These are phyloP conservation scores for Raphidocelis subcapitata DNA, from an alignment of 139 green algal genomes.

Conservation along the genomic window DNA sequence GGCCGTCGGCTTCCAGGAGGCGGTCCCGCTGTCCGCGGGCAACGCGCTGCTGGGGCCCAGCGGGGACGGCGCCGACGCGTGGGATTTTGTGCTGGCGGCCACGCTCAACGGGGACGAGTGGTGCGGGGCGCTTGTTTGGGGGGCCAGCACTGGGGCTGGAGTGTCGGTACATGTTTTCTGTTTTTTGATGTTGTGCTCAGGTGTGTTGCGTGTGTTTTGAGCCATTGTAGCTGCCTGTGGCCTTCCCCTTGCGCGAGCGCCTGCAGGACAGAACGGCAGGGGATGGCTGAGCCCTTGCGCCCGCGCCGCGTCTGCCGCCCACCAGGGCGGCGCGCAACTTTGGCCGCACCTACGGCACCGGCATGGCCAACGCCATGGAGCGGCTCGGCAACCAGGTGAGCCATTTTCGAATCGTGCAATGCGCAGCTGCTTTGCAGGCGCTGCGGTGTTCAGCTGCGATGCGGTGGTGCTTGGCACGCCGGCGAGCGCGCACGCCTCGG, in stretches of 20 bases:
- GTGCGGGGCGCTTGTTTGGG: constrained; percentile 5
- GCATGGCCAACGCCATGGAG: constrained; percentile 12
- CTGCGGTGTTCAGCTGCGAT: neutral
- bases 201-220: neutral
- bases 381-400: constrained; percentile 19
- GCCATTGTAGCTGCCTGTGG: neutral
- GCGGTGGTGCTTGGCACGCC: neutral
- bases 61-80: constrained; percentile 44
- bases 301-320: neutral
- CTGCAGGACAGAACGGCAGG: no score
- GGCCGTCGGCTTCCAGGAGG: constrained; percentile 81
- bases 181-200: neutral
- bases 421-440: no score
- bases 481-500: neutral
- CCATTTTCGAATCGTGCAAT: neutral
- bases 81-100: constrained; percentile 53
- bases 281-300: constrained; percentile 2
- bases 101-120: constrained; percentile 59
- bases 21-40: constrained; percentile 73
- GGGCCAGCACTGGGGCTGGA: neutral
- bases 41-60: constrained; percentile 60
- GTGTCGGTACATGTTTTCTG: no score
- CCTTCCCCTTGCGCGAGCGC: neutral
- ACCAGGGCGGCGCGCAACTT: constrained; percentile 21
- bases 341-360: constrained; percentile 25